These are phyloP conservation scores for Apiospora hydei DNA, from an alignment of 2,329 filamentous ascomycete species.

Conservation along the genomic window DNA sequence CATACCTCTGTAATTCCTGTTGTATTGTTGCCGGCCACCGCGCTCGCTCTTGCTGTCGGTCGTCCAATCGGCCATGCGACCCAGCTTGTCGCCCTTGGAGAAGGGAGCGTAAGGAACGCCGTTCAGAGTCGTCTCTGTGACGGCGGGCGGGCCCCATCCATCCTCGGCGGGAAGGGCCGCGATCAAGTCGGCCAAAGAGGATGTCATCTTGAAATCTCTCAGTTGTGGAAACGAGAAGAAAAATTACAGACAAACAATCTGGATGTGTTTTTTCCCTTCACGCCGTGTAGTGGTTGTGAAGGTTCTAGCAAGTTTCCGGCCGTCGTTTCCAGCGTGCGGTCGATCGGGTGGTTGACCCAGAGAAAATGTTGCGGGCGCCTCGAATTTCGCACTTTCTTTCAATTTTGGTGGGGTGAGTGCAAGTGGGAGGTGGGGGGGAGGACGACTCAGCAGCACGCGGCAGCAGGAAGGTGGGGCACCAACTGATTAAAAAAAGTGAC, in stretches of 20 bases:
- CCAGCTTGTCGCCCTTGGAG: constrained; percentile 98
- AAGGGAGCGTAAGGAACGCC: constrained; percentile 97
- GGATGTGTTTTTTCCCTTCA: background rate
- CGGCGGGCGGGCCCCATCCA: constrained; percentile 86
- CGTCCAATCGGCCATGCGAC: constrained; percentile 99
- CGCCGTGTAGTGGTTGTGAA: constrained; percentile 14
- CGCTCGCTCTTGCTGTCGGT: constrained; percentile 84
- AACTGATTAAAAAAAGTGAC: background rate
- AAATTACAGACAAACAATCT: background rate
- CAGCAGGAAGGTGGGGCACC: background rate
- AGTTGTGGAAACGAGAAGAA: background rate
- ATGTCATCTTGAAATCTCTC: constrained; percentile 13
- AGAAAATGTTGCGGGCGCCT: constrained; percentile 22
- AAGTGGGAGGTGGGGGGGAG: background rate
- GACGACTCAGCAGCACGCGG: constrained; percentile 4
- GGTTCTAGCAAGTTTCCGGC: constrained; percentile 11
- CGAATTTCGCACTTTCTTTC: constrained; percentile 29
- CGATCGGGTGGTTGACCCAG: constrained; percentile 14
- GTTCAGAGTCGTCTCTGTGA: constrained; percentile 86
- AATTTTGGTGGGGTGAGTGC: constrained; percentile 29
- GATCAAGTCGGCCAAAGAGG: constrained; percentile 64
- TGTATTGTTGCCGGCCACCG: constrained; percentile 86
- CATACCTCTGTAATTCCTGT: constrained; percentile 89
- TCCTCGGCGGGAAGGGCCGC: constrained; percentile 76
- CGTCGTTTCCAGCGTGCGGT: constrained; percentile 7